Evolutionary conservation across 768 basidiomycete genomes (phyloP).

Genomic region (Mycena amicta): DNA sequence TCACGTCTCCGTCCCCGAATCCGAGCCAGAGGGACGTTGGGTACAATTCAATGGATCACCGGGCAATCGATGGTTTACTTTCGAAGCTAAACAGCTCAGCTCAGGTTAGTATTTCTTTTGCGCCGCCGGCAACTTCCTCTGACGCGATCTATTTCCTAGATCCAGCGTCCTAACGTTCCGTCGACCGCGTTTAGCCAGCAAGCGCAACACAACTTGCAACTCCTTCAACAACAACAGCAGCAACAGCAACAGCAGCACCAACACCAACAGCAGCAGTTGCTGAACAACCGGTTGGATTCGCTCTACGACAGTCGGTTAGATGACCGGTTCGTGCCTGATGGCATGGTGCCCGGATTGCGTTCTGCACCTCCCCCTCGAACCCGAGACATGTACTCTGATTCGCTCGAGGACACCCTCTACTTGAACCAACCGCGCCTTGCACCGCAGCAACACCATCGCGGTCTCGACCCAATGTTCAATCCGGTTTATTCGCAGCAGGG

Average conservation of each 20-base stretch:
- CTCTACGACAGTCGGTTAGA: slow-evolving; percentile 75
- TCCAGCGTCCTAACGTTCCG: slow-evolving; percentile 35
- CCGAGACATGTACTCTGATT: slow-evolving; percentile 64
- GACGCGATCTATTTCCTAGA: slow-evolving; percentile 23
- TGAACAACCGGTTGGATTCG: slow-evolving; percentile 60
- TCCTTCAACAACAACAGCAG: slow-evolving; percentile 42
- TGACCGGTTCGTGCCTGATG: slow-evolving; percentile 82
- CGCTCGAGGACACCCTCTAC: slow-evolving; percentile 61
- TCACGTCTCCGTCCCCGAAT: slow-evolving; percentile 49
- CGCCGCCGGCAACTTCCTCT: neutral
- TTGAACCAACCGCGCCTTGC: slow-evolving; percentile 62
- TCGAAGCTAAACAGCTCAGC: slow-evolving; percentile 78
- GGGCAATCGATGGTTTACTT: slow-evolving; percentile 79
- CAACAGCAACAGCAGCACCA: slow-evolving; percentile 47
- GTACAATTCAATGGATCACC: slow-evolving; percentile 47
- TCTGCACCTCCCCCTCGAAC: slow-evolving; percentile 62
- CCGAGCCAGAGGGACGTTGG: slow-evolving; percentile 50
- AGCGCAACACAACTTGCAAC: slow-evolving; percentile 39
- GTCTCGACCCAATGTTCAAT: slow-evolving; percentile 60
- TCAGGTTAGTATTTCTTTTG: slow-evolving; percentile 52
- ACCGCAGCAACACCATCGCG: slow-evolving; percentile 47
- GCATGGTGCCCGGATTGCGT: slow-evolving; percentile 83
- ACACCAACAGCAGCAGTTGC: slow-evolving; percentile 42
- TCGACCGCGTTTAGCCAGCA: slow-evolving; percentile 37
- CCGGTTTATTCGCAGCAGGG: slow-evolving; percentile 52